Evolutionary conservation across 176 grass and related monocot species (phyloP), one percentile per base, ranked within the genome.

Genomic region (Eragrostis nindensis): DNA sequence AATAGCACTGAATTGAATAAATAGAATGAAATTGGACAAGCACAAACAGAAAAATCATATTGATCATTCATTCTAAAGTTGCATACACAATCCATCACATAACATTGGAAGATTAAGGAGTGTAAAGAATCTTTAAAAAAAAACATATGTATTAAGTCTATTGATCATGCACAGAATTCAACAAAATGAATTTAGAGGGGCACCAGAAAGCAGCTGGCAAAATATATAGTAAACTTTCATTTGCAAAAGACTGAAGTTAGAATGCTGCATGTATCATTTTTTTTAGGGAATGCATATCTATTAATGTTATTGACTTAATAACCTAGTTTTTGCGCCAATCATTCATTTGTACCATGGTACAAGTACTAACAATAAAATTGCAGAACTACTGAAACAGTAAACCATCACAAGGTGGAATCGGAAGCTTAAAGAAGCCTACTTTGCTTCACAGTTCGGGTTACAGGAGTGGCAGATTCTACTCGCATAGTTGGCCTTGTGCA

Each of bases 381-480:
- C 50, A 75, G 19, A 19, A 61, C 44, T 21, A n/a, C 46, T 44
- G 64, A 55, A 84, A 76, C 25, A 84, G 45, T 19, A 76, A 38
- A 85, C 8, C 10, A 77, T 84, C 66, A 66, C 10, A 68, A 72
- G 48, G 41, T 67, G 19, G 71, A 76, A 76, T 30, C 12, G 71
- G 64, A 80, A 81, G 57, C 16, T 71, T 41, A 59, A 79, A 66
- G 73, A 30, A 82, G 66, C 86, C 85, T 85, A 99, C 97, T 99
- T 99, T 82, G 97, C 92, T 93, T 99, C 93, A 40, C 97, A 99
- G 84, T 99, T 99, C 61, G 97, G 97, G 42, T 80, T 92, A 79
- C 97, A 99, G 50, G 91, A 99, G 70, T 99, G 93, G 78, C 97
- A 99, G 36, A 96, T 99, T 91, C 97, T 91, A 80, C 97, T 99